Evolutionary conservation across 2,329 filamentous ascomycete genomes (phyloP).

Genomic region (Pyrenophora seminiperda): DNA sequence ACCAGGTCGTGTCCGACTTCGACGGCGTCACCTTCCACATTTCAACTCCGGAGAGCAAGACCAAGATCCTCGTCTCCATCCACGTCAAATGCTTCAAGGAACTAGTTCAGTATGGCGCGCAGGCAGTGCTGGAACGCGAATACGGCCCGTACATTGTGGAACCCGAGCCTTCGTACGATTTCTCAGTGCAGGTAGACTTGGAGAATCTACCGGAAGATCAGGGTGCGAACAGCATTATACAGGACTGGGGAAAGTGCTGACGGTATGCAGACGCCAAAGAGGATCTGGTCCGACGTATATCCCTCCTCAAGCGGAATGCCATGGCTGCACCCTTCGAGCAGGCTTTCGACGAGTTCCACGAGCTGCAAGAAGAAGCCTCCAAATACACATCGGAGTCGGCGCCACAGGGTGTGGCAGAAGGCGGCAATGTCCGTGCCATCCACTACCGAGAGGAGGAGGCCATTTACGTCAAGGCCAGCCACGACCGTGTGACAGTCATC

Average conservation of each 20-base stretch:
- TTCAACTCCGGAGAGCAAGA: constrained; percentile 91
- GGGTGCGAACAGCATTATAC: constrained; percentile 53
- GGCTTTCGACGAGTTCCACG: constrained; percentile 90
- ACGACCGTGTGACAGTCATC: constrained; percentile 97
- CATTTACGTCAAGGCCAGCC: constrained; percentile 97
- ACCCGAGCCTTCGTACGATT: constrained; percentile 92
- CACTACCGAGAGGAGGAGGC: constrained; percentile 99
- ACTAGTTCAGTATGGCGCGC: constrained; percentile 88
- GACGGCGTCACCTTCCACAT: constrained; percentile 99
- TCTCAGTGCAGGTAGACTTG: constrained; percentile 88
- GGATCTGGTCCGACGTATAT: constrained; percentile 83
- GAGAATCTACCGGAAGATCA: constrained; percentile 83
- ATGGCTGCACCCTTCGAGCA: constrained; percentile 99
- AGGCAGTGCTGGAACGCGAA: constrained; percentile 89
- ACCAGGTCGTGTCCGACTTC: constrained; percentile 98
- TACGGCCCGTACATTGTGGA: constrained; percentile 89
- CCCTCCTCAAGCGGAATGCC: constrained; percentile 93
- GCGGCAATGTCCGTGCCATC: constrained; percentile 91
- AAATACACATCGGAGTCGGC: constrained; percentile 94
- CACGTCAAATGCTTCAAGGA: constrained; percentile 94
- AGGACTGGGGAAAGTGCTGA: constrained; percentile 23
- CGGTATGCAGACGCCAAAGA: constrained; percentile 73
- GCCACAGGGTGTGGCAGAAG: constrained; percentile 85
- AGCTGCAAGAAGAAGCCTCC: constrained; percentile 82
- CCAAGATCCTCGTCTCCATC: constrained; percentile 92